phyloP scores from a whole-genome alignment of 2,329 filamentous ascomycete genomes.

The Monosporascus sp. region DNA sequence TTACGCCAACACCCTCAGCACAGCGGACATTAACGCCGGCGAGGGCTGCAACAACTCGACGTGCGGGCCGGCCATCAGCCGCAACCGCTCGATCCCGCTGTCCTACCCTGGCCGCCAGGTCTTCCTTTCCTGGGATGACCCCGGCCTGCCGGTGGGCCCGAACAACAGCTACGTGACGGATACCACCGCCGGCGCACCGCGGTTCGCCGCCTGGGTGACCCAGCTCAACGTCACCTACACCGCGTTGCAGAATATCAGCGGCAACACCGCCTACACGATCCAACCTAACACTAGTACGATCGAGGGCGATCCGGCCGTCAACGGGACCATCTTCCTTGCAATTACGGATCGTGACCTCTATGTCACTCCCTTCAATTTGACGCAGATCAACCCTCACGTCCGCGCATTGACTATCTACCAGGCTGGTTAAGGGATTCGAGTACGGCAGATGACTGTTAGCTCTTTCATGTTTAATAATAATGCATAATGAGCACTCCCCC shows the following conservation, averaged over 20 bases:
- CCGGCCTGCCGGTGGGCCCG: slow-evolving; percentile 65
- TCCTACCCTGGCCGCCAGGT: slow-evolving; percentile 70
- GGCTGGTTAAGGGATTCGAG: slow-evolving; percentile 55
- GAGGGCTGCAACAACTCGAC: slow-evolving; percentile 56
- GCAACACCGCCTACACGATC: slow-evolving; percentile 58
- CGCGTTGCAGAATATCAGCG: slow-evolving; percentile 48
- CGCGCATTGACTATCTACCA: slow-evolving; percentile 71
- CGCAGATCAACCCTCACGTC: slow-evolving; percentile 70
- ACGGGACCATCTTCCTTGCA: slow-evolving; percentile 75
- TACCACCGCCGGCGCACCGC: slow-evolving; percentile 52
- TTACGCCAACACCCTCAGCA: slow-evolving; percentile 50
- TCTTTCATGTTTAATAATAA: not conserved
- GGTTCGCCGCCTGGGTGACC: slow-evolving; percentile 69
- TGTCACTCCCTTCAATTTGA: slow-evolving; percentile 73
- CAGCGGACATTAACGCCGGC: slow-evolving; percentile 34
- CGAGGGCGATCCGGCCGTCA: slow-evolving; percentile 62
- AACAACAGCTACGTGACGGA: slow-evolving; percentile 77
- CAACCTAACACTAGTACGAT: slow-evolving; percentile 69
- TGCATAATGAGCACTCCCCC: not conserved
- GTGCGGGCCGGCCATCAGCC: slow-evolving; percentile 60
- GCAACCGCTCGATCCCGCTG: slow-evolving; percentile 65
- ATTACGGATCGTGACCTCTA: slow-evolving; percentile 64
- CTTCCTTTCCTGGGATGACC: slow-evolving; percentile 65
- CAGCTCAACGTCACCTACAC: slow-evolving; percentile 74
- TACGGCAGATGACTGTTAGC: not conserved